Conservation (phyloP, 768 basidiomycete species). For the Calocybe indica region DNA sequence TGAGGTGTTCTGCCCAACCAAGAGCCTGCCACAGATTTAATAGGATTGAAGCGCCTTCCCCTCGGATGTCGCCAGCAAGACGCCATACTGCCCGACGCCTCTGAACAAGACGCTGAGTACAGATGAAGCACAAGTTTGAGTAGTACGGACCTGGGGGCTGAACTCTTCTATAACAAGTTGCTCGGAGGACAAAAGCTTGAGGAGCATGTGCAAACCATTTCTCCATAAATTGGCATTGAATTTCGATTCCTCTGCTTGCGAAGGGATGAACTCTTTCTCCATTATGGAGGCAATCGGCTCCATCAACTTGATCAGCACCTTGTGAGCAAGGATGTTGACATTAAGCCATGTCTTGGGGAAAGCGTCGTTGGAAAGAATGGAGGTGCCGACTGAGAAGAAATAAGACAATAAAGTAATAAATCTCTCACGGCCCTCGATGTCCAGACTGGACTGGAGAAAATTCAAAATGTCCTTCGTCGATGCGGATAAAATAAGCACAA, state of each 20-base stretch:
- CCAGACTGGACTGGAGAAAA: conserved; percentile 74
- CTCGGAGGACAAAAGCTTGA: conserved; percentile 83
- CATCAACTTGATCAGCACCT: conserved; percentile 83
- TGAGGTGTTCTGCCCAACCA: conserved; percentile 63
- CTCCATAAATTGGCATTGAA: conserved; percentile 81
- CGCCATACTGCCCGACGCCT: conserved; percentile 95
- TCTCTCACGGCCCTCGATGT: conserved; percentile 85
- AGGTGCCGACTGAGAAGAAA: conserved; percentile 76
- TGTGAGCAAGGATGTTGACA: conserved; percentile 83
- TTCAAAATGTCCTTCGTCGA: conserved; percentile 70
- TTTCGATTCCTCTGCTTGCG: conserved; percentile 48
- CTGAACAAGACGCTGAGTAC: conserved; percentile 28
- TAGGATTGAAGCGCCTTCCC: conserved; percentile 81
- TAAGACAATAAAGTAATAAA: conserved; percentile 65
- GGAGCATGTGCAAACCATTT: conserved; percentile 73
- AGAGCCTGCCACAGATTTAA: conserved; percentile 82
- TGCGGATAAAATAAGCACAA: conserved; percentile 77
- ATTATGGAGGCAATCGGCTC: conserved; percentile 76
- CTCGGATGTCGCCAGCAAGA: conserved; percentile 91
- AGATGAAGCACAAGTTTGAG: conserved; percentile 1
- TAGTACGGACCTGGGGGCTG: conserved; percentile 68
- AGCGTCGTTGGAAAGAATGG: conserved; percentile 81
- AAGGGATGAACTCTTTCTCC: conserved; percentile 75
- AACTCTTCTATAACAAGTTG: conserved; percentile 94
- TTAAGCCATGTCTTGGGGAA: conserved; percentile 92